Conservation (phyloP, 495 filamentous ascomycete species). For the Aspergillus indologenus region DNA sequence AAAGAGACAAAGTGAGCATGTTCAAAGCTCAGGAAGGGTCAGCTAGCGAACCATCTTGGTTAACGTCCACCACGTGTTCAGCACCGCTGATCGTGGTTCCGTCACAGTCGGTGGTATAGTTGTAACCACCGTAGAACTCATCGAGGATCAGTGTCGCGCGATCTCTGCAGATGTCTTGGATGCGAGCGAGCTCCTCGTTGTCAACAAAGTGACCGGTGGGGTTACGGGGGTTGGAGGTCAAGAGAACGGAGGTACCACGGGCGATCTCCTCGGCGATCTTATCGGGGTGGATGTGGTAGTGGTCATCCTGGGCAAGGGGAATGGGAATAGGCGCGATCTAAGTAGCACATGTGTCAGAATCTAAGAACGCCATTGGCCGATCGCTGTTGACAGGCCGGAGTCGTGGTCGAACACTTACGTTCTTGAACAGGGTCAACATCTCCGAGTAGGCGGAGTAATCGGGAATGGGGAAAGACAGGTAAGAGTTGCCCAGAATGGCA, state of each 20-base stretch:
- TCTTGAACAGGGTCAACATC: constrained; percentile 91
- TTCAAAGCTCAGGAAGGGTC: neutral
- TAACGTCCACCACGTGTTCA: constrained; percentile 71
- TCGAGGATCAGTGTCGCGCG: constrained; percentile 90
- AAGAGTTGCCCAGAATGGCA: constrained; percentile 88
- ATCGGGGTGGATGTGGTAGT: constrained; percentile 86
- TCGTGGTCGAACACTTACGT: constrained; percentile 45
- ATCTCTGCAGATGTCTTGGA: constrained; percentile 88
- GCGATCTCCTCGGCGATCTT: constrained; percentile 91
- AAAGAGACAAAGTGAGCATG: constrained; percentile 28
- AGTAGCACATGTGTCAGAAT: neutral
- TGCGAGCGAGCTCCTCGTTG: constrained; percentile 76
- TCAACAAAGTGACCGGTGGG: constrained; percentile 85
- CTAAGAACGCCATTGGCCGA: neutral
- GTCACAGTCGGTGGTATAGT: constrained; percentile 88
- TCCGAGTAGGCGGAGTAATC: constrained; percentile 87
- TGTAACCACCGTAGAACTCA: constrained; percentile 96
- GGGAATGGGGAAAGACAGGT: constrained; percentile 82
- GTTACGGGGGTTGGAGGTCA: constrained; percentile 96
- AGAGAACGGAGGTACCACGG: constrained; percentile 79
- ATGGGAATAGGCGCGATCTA: constrained; percentile 85
- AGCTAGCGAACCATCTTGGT: constrained; percentile 53
- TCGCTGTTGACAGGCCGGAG: neutral
- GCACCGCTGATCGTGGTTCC: constrained; percentile 84
- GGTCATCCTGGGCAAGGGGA: constrained; percentile 75